Evolutionary conservation across 139 green algal genomes (phyloP).

Genomic region (Tetradesmus obliquus): DNA sequence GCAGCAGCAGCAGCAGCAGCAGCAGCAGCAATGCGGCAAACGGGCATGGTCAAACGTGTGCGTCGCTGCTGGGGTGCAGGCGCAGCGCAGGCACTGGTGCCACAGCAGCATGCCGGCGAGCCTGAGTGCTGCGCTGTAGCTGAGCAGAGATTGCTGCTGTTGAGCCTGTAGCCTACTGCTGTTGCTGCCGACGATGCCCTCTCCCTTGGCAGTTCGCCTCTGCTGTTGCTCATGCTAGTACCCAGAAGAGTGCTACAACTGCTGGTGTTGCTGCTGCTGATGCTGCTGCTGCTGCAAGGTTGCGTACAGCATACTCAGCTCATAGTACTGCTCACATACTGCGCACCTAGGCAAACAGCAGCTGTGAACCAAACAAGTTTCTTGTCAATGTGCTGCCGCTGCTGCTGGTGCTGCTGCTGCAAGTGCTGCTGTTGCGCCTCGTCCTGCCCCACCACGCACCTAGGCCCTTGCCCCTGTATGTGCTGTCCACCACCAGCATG

Average conservation of each 20-base stretch:
- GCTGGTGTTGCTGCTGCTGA: neutral
- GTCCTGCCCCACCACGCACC: slow-evolving; percentile 62
- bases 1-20: neutral
- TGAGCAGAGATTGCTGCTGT: no score
- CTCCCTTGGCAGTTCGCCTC: no score
- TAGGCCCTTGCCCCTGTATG: slow-evolving; percentile 83
- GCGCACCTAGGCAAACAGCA: no score
- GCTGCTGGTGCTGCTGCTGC: neutral
- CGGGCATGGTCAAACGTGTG: neutral
- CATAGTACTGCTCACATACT: neutral
- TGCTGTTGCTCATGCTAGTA: no score
- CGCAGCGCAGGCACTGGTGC: no score
- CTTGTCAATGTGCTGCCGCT: neutral
- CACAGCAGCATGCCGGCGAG: no score
- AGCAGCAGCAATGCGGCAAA: no score
- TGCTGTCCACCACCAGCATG: slow-evolving; percentile 97
- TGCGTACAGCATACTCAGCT: neutral
- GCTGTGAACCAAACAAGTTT: neutral
- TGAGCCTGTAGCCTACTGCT: no score
- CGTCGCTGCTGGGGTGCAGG: neutral
- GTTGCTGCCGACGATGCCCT: no score
- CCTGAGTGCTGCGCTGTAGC: no score
- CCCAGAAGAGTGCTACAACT: no score
- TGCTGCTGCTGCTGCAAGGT: neutral
- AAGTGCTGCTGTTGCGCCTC: neutral